Evolutionary conservation across 192 early-diverging fungal species (phyloP).

Genomic region (Anaeromyces robustus): DNA sequence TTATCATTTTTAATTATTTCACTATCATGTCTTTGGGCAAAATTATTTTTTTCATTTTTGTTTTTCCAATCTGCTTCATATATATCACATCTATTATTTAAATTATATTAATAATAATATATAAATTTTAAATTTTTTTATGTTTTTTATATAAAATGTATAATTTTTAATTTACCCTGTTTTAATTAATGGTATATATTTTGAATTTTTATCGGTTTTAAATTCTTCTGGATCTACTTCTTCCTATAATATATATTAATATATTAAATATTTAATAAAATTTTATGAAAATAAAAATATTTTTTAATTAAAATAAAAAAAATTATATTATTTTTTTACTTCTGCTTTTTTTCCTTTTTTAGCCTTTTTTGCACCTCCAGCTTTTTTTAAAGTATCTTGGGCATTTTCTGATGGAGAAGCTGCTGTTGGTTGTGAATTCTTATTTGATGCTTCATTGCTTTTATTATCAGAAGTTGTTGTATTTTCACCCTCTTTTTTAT

Average conservation of each 20-base stretch:
- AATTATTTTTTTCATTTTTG: constrained; percentile 43
- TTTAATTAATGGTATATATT: constrained; percentile 17
- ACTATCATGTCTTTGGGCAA: constrained; percentile 44
- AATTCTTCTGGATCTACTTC: constrained; percentile 24
- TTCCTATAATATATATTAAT: constrained; percentile 8
- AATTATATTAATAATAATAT: too few relatives aligned
- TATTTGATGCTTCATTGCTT: neutral
- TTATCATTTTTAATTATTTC: constrained; percentile 45
- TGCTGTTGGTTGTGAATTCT: neutral
- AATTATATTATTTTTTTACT: neutral
- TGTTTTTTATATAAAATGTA: constrained; percentile 1
- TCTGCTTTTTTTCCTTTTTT: constrained; percentile 11
- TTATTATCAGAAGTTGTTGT: neutral
- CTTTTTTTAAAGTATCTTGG: neutral
- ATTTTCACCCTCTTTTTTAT: constrained; percentile 3
- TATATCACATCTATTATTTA: constrained; percentile 7
- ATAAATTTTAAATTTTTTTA: neutral
- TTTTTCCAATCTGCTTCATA: constrained; percentile 25
- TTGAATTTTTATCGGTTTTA: constrained; percentile 28
- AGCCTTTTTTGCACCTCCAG: constrained; percentile 6
- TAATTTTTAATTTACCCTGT: constrained; percentile 26
- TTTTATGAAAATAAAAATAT: too few relatives aligned
- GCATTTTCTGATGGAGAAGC: neutral
- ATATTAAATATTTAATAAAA: too few relatives aligned
- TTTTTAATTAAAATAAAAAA: too few relatives aligned